A percentile compares a stretch with the other conserved stretches of the same genome.
Conservation (phyloP, 2,329 filamentous ascomycete genomes). For the Cryphonectria naterciae region DNA sequence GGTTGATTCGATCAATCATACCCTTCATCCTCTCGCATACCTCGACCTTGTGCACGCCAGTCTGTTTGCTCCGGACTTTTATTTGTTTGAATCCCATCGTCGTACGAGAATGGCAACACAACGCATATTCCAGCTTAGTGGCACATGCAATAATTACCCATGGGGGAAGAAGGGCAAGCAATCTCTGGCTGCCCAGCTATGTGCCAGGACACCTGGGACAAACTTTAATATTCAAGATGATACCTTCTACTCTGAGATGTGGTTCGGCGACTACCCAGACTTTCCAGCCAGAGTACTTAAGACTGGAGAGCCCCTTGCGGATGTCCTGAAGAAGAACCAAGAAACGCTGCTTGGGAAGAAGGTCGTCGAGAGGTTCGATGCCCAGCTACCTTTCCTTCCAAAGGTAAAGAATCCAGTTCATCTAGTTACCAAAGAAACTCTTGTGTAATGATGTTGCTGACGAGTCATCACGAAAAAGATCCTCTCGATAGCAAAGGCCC, state of each 20-base stretch:
- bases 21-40: background rate
- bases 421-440: too few species aligned
- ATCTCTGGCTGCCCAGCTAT: constrained; percentile 68
- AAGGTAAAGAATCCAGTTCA: constrained; percentile 51
- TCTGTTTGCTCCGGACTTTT: background rate
- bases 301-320: constrained; percentile 66
- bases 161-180: constrained; percentile 72
- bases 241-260: constrained; percentile 68
- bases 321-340: constrained; percentile 65
- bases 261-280: constrained; percentile 78
- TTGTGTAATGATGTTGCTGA: background rate
- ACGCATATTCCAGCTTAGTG: constrained; percentile 50
- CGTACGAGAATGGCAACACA: constrained; percentile 18
- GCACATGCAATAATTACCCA: constrained; percentile 62
- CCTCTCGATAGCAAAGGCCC: constrained; percentile 73
- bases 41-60: background rate
- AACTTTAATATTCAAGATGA: constrained; percentile 67
- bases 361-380: constrained; percentile 63
- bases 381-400: constrained; percentile 71
- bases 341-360: constrained; percentile 66
- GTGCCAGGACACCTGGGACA: constrained; percentile 65
- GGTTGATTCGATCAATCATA: background rate
- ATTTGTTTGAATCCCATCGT: too few species aligned
- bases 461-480: constrained; percentile 46
- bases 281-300: constrained; percentile 67